These are phyloP conservation scores for Annulohypoxylon truncatum DNA, from an alignment of 2,329 filamentous ascomycete genomes.

Conservation along the genomic window DNA sequence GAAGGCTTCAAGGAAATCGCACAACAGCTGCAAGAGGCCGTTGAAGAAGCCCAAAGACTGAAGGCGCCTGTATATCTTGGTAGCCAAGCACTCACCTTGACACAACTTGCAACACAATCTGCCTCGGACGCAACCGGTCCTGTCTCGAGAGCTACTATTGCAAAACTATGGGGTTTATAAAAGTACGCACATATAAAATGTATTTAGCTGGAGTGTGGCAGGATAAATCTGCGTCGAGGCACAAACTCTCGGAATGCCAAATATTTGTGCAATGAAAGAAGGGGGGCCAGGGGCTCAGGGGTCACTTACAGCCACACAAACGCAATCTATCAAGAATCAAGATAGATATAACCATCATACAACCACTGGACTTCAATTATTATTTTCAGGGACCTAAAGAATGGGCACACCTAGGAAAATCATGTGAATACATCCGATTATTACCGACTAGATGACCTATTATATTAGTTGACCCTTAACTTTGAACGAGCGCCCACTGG, in stretches of 20 bases:
- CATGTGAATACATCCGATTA: slow-evolving; percentile 17
- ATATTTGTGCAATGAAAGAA: no score
- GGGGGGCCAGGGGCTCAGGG: no score
- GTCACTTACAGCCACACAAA: no score
- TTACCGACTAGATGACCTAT: slow-evolving; percentile 17
- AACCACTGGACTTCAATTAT: no score
- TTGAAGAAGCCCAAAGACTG: slow-evolving; percentile 57
- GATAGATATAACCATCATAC: no score
- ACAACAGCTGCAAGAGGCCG: slow-evolving; percentile 51
- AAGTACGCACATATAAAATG: slow-evolving; percentile 9
- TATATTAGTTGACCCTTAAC: slow-evolving; percentile 17
- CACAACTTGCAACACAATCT: slow-evolving; percentile 48
- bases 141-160: slow-evolving; percentile 42
- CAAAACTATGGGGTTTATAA: slow-evolving; percentile 46
- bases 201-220: not conserved
- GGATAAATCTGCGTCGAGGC: not conserved
- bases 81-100: slow-evolving; percentile 54
- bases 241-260: not conserved
- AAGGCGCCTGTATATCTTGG: slow-evolving; percentile 57
- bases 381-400: not conserved
- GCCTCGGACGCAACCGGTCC: slow-evolving; percentile 33
- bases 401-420: not conserved
- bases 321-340: no score
- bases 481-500: not conserved
- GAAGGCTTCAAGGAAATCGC: slow-evolving; percentile 48